phyloP scores from a whole-genome alignment of 2,329 filamentous ascomycete genomes.

The Exophiala dermatitidis region DNA sequence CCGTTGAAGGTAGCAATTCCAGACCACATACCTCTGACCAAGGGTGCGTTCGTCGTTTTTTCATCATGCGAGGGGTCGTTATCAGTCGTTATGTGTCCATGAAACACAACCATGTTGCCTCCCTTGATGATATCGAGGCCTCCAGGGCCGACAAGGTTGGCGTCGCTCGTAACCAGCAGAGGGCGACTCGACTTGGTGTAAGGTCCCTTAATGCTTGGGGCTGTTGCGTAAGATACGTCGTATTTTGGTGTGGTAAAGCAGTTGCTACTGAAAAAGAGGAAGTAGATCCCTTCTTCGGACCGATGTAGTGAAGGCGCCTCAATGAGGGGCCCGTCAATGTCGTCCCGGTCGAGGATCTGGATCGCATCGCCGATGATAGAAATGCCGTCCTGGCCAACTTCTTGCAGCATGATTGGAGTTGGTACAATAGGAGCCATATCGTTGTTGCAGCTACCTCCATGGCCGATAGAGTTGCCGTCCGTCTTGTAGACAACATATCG shows the following conservation, averaged over 20 bases:
- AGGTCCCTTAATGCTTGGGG: constrained; percentile 34
- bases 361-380: constrained; percentile 47
- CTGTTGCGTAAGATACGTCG: constrained; percentile 54
- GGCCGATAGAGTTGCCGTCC: constrained; percentile 53
- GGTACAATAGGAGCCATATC: constrained; percentile 35
- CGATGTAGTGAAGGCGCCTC: constrained; percentile 52
- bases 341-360: constrained; percentile 56
- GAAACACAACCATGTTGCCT: constrained; percentile 24
- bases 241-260: constrained; percentile 51
- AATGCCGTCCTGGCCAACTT: constrained; percentile 41
- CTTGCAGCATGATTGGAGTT: constrained; percentile 39
- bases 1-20: constrained; percentile 15
- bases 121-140: constrained; percentile 26
- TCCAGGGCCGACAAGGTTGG: constrained; percentile 23
- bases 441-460: constrained; percentile 43
- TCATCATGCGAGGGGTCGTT: constrained; percentile 16
- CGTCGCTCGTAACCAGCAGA: constrained; percentile 32
- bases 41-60: constrained; percentile 13
- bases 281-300: constrained; percentile 44
- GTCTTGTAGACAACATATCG: constrained; percentile 60
- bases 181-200: constrained; percentile 33
- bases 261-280: constrained; percentile 57
- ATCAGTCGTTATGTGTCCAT: constrained; percentile 22
- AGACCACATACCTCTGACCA: constrained; percentile 25
- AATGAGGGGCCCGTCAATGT: constrained; percentile 55